phyloP scores from a whole-genome alignment of 768 basidiomycete genomes.

The Boletus eberwhitei region DNA sequence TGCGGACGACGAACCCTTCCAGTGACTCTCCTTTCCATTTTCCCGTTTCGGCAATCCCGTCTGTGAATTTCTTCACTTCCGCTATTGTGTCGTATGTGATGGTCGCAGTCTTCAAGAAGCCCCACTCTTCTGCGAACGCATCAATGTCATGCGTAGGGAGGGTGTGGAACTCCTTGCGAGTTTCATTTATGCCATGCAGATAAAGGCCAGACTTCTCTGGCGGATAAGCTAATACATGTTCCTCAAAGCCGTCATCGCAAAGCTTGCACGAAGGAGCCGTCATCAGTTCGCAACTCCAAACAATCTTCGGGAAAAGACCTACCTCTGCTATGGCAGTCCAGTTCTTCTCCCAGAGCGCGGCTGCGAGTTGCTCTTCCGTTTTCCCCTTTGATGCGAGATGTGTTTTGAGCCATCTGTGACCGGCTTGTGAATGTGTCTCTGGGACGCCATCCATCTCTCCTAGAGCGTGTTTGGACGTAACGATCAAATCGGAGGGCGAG shows the following conservation, averaged over 20 bases:
- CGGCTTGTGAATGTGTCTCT: slow-evolving; percentile 75
- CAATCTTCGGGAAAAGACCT: slow-evolving; percentile 14
- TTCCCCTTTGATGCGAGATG: slow-evolving; percentile 55
- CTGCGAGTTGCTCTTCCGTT: slow-evolving; percentile 73
- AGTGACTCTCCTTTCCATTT: slow-evolving; percentile 81
- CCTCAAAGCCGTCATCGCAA: slow-evolving; percentile 96
- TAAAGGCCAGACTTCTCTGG: slow-evolving; percentile 85
- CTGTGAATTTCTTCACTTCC: slow-evolving; percentile 72
- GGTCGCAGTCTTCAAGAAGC: slow-evolving; percentile 78
- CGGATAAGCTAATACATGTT: slow-evolving; percentile 87
- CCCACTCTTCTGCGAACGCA: slow-evolving; percentile 84
- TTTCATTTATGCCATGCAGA: slow-evolving; percentile 85
- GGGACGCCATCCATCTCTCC: slow-evolving; percentile 47
- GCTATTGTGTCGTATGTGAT: slow-evolving; percentile 50
- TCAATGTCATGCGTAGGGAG: slow-evolving; percentile 65
- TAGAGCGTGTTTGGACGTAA: slow-evolving; percentile 92
- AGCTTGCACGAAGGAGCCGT: slow-evolving; percentile 48
- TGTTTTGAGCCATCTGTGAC: slow-evolving; percentile 76
- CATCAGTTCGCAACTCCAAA: not conserved
- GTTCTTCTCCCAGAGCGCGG: slow-evolving; percentile 70
- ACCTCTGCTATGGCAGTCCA: slow-evolving; percentile 94
- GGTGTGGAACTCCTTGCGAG: slow-evolving; percentile 65
- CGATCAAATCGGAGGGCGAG: slow-evolving; percentile 65
- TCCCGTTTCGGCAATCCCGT: slow-evolving; percentile 60
- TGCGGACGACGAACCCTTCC: slow-evolving; percentile 94